A percentile compares a stretch with the other conserved stretches of the same genome.
phyloP scores from a whole-genome alignment of 1,284 basidiomycete species.

The Lentinus polychrous region DNA sequence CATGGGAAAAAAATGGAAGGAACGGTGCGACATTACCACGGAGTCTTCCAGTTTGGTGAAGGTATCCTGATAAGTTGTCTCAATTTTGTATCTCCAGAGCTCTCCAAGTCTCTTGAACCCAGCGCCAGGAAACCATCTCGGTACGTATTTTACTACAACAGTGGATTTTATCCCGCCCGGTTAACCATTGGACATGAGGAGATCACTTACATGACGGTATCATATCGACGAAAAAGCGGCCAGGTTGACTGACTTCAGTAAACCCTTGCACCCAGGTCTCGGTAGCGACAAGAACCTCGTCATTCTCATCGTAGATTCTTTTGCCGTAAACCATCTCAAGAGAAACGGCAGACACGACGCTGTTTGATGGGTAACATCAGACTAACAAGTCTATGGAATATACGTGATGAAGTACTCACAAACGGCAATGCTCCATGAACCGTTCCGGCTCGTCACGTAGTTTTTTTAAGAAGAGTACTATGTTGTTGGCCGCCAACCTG shows the following conservation, averaged over 20 bases:
- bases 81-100: constrained; percentile 11
- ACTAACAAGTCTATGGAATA: not conserved
- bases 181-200: not conserved
- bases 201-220: not conserved
- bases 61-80: constrained; percentile 8
- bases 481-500: constrained; percentile 17
- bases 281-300: not conserved
- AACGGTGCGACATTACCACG: constrained; percentile 7
- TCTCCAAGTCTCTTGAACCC: constrained; percentile 18
- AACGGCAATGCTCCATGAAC: constrained; percentile 35
- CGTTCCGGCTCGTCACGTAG: constrained; percentile 31
- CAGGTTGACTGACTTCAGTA: not conserved
- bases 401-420: constrained; percentile 24
- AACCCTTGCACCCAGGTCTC: not conserved
- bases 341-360: not conserved
- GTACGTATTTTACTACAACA: constrained; percentile 13
- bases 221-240: not conserved
- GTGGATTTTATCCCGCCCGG: not conserved
- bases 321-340: constrained; percentile 22
- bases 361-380: not conserved
- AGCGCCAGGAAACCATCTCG: constrained; percentile 24
- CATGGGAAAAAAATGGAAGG: not conserved
- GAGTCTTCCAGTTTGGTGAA: constrained; percentile 12
- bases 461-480: constrained; percentile 31
- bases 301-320: constrained; percentile 15